Percentiles rank a stretch among this genome's conserved stretches.
phyloP scores from a whole-genome alignment of 2,329 filamentous ascomycete species.

The Verticillium tricorpus region DNA sequence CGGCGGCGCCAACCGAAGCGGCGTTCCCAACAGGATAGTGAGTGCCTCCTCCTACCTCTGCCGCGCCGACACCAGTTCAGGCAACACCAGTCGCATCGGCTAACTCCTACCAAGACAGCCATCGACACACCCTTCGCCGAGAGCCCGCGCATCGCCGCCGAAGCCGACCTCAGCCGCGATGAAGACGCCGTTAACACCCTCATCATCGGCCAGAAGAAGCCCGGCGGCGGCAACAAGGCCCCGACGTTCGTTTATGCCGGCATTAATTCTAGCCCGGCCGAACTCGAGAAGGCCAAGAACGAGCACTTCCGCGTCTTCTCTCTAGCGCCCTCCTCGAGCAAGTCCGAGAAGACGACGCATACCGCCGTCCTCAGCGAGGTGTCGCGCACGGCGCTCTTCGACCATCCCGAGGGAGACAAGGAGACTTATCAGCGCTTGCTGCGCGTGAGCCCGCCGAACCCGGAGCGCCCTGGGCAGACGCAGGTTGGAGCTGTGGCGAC shows the following conservation, averaged over 20 bases:
- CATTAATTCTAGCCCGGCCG: constrained; percentile 73
- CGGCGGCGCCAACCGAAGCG: constrained; percentile 75
- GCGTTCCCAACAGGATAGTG: constrained; percentile 84
- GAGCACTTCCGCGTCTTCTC: constrained; percentile 77
- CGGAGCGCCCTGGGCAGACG: constrained; percentile 36
- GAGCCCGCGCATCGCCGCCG: constrained; percentile 55
- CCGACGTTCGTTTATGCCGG: constrained; percentile 63
- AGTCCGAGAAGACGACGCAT: constrained; percentile 25
- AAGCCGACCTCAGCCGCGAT: constrained; percentile 73
- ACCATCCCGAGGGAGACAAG: constrained; percentile 40
- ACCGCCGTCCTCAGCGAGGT: constrained; percentile 37
- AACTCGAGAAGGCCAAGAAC: constrained; percentile 73
- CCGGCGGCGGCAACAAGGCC: constrained; percentile 42
- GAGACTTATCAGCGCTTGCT: constrained; percentile 56
- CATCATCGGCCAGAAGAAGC: constrained; percentile 59
- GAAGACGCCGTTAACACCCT: constrained; percentile 89
- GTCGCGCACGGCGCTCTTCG: constrained; percentile 49
- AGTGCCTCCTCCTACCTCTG: constrained; percentile 22
- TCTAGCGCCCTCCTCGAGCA: constrained; percentile 34
- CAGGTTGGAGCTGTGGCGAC: constrained; percentile 76
- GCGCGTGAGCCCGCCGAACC: constrained; percentile 45
- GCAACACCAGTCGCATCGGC: background rate
- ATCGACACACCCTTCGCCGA: constrained; percentile 66
- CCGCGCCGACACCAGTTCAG: background rate
- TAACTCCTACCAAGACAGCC: constrained; percentile 47